phyloP scores from a whole-genome alignment of 129 eudicot species.

The Lactuca sativa region DNA sequence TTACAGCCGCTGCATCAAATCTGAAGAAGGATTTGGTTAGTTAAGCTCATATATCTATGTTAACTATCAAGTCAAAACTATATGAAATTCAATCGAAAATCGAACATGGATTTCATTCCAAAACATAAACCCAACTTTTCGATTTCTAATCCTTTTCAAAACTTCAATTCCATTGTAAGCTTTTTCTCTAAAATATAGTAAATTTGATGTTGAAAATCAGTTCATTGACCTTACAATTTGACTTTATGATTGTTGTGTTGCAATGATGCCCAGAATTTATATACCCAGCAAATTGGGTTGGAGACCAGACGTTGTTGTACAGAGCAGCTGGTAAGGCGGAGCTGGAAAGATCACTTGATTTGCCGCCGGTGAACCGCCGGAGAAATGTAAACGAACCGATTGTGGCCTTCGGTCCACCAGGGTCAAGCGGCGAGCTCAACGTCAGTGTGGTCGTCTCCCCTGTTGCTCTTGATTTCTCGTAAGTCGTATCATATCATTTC shows the following conservation, averaged over 20 bases:
- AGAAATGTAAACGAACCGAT: conserved; percentile 72
- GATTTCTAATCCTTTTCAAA: background rate
- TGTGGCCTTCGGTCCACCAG: conserved; percentile 95
- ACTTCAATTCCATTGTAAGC: background rate
- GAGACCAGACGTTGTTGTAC: conserved; percentile 73
- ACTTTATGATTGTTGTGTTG: conserved; percentile 2
- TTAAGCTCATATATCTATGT: conserved; percentile 16
- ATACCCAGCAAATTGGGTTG: conserved; percentile 91
- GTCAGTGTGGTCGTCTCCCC: conserved; percentile 87
- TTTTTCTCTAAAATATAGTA: background rate
- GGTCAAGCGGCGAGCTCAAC: conserved; percentile 90
- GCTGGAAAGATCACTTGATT: conserved; percentile 67
- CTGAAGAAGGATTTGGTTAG: conserved; percentile 80
- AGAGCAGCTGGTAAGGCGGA: conserved; percentile 80
- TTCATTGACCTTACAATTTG: background rate
- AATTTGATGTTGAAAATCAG: background rate
- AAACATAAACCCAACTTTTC: background rate
- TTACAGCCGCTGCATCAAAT: conserved; percentile 62
- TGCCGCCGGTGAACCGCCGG: conserved; percentile 53
- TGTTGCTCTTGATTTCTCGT: conserved; percentile 85
- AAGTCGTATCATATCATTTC: conserved; percentile 29
- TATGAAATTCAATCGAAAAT: background rate
- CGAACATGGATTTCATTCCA: background rate
- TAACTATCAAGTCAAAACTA: conserved; percentile 19
- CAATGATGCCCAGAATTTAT: conserved; percentile 54